These are phyloP conservation scores for Ganoderma lucidum DNA, from an alignment of 1,284 basidiomycete genomes.

Conservation along the genomic window DNA sequence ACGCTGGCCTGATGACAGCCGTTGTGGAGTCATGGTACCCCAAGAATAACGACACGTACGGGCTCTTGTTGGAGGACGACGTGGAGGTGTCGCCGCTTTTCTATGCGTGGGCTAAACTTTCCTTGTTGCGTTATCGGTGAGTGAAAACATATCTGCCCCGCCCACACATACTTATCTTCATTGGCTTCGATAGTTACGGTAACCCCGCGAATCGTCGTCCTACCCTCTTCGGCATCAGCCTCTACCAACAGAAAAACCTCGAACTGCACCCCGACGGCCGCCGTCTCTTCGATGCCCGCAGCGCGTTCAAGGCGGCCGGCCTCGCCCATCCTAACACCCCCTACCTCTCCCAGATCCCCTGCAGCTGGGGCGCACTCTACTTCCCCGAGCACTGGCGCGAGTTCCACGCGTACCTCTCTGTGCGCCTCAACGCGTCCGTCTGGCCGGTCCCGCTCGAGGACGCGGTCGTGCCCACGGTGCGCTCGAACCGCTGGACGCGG, in stretches of 20 bases:
- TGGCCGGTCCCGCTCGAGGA: constrained; percentile 34
- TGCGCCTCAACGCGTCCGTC: constrained; percentile 63
- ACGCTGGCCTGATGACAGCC: constrained; percentile 80
- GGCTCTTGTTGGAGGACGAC: constrained; percentile 84
- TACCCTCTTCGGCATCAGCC: constrained; percentile 76
- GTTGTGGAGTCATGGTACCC: constrained; percentile 91
- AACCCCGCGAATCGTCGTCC: constrained; percentile 45
- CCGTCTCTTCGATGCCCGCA: constrained; percentile 69
- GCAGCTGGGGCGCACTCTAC: constrained; percentile 91
- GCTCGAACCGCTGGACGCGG: constrained; percentile 80
- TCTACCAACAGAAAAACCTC: constrained; percentile 84
- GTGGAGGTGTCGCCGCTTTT: constrained; percentile 84
- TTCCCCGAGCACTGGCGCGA: constrained; percentile 88
- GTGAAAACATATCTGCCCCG: not conserved
- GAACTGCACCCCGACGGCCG: constrained; percentile 78
- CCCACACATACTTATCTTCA: not conserved
- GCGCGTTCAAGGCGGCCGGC: constrained; percentile 56
- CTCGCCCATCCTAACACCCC: constrained; percentile 61
- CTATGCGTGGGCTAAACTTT: constrained; percentile 85
- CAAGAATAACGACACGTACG: constrained; percentile 73
- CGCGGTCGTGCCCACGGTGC: constrained; percentile 69
- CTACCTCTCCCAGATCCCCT: constrained; percentile 85
- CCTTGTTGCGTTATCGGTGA: constrained; percentile 78
- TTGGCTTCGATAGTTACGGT: constrained; percentile 59
- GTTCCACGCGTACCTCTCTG: constrained; percentile 78